Percentiles rank a stretch among this genome's conserved stretches.
These are phyloP conservation scores for Alternaria novae-zelandiae DNA, from an alignment of 2,329 filamentous ascomycete genomes.

Conservation along the genomic window DNA sequence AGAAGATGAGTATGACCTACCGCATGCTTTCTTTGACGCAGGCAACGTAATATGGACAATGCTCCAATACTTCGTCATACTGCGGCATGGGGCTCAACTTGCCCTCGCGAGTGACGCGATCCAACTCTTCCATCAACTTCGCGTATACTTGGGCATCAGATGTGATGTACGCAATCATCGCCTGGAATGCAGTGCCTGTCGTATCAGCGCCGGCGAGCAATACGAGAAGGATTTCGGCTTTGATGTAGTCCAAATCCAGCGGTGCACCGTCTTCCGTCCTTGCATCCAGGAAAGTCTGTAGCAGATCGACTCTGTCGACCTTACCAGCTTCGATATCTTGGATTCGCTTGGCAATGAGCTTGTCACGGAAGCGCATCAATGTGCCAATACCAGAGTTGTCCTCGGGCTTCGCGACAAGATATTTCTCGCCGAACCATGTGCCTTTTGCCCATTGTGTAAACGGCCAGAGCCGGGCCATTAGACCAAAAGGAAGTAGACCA, in stretches of 20 bases:
- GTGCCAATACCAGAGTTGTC: constrained; percentile 62
- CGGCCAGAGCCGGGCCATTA: constrained; percentile 60
- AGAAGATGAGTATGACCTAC: constrained; percentile 1
- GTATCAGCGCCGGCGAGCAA: constrained; percentile 61
- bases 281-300: constrained; percentile 58
- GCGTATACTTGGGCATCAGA: constrained; percentile 51
- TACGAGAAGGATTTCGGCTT: constrained; percentile 60
- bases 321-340: constrained; percentile 57
- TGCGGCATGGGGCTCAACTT: constrained; percentile 30
- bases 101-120: constrained; percentile 44
- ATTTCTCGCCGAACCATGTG: constrained; percentile 57
- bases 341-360: constrained; percentile 57
- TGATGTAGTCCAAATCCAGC: constrained; percentile 59
- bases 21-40: constrained; percentile 59
- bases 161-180: constrained; percentile 54
- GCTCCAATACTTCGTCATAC: constrained; percentile 34
- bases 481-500: constrained; percentile 58
- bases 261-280: constrained; percentile 51
- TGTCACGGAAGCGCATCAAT: constrained; percentile 64
- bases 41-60: constrained; percentile 57
- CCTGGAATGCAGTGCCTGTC: constrained; percentile 59
- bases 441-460: constrained; percentile 63
- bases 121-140: constrained; percentile 57
- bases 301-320: constrained; percentile 57
- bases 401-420: constrained; percentile 60